Base-by-base conservation (phyloP, 148 eudicot genomes). In the Silene uniflora region DNA sequence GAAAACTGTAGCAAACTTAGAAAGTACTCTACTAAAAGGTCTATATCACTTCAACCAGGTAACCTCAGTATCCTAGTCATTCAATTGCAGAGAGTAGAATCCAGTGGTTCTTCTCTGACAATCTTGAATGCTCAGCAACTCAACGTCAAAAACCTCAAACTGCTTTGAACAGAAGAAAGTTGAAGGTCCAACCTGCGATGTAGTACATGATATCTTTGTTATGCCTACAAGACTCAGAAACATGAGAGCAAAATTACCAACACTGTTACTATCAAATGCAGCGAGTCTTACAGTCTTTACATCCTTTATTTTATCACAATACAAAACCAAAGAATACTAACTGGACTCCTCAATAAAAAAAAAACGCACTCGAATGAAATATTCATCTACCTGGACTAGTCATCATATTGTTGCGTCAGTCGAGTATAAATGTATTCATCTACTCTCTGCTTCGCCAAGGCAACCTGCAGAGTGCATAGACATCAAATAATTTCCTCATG, bases 91-190 rank as follows among this genome's bases (percentile, higher is more conserved):
- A 91, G 98, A 93, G 78, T 93, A 93, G 77, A 93, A 93, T 29
- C 84, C 98, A 8, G 91, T 91, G 25, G 97, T 93, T 85, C 98
- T 86, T 83, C n/a, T n/a, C n/a, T n/a, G n/a, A n/a, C n/a, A n/a
- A n/a, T n/a, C n/a, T n/a, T n/a, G n/a, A n/a, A n/a, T n/a, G n/a
- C n/a, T n/a, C n/a, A n/a, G n/a, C n/a, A n/a, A n/a, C n/a, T n/a
- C n/a, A n/a, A n/a, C n/a, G 19, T 93, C 98, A 62, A 91, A 93
- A 77, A 93, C 98, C 85, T 93, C 98, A 75, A 88, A 93, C 76
- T 93, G 98, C 77, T 91, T 93, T 61, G 97, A 74, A 76, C 98
- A 91, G 85, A 93, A 93, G 80, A 93, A 93, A 29, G 98, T 93
- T 25, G 94, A 87, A 42, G 98, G 98, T 80, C 98, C 98, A 27